These are phyloP conservation scores for Aphanomyces invadans DNA, from an alignment of 352 stramenopile species.

Conservation along the genomic window DNA sequence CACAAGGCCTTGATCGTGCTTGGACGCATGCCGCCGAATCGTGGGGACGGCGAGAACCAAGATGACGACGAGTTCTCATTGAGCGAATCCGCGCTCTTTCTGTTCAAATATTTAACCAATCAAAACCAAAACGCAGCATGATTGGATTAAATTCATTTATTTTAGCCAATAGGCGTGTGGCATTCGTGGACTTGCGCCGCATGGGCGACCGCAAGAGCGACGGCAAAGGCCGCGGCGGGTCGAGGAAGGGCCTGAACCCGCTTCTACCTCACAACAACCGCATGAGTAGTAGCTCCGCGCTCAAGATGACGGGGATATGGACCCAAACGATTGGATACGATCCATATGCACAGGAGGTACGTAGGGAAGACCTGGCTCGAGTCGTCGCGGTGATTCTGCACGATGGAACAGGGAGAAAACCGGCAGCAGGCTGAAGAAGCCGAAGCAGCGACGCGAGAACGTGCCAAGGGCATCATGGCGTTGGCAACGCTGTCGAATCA, in stretches of 20 bases:
- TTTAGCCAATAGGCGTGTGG: not conserved
- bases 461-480: conserved; percentile 89
- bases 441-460: conserved; percentile 72
- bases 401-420: not conserved
- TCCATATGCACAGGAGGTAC: conserved; percentile 76
- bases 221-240: not conserved
- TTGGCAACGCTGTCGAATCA: conserved; percentile 93
- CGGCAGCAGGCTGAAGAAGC: conserved; percentile 47
- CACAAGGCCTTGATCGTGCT: conserved; percentile 7
- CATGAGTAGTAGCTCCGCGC: conserved; percentile 88
- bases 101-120: no score
- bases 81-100: no score
- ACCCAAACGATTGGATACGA: conserved; percentile 96
- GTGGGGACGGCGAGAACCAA: not conserved
- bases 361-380: no score
- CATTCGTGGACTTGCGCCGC: not conserved
- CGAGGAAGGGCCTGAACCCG: not conserved
- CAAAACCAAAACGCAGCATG: not conserved
- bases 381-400: not conserved
- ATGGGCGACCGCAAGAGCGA: not conserved
- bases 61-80: no score
- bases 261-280: conserved; percentile 94
- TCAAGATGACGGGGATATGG: conserved; percentile 96
- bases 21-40: not conserved
- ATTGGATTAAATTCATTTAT: not conserved